phyloP scores from a whole-genome alignment of 2,329 filamentous ascomycete species.

The Diaporthe vaccinii region DNA sequence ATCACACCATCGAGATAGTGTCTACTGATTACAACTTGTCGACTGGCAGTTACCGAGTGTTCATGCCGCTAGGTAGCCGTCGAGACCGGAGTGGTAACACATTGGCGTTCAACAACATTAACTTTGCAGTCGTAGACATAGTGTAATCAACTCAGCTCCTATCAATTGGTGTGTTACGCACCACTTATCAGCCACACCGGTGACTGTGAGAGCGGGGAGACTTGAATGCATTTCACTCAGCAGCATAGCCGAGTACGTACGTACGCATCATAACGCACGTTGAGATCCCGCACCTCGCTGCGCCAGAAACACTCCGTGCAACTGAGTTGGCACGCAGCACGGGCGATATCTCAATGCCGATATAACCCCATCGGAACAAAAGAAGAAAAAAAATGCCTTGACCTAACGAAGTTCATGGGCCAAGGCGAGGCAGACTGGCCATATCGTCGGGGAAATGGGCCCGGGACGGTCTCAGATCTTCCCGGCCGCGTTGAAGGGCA shows the following conservation, averaged over 20 bases:
- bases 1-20: background rate
- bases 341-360: background rate
- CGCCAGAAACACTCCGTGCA: background rate
- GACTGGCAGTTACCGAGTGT: background rate
- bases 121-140: background rate
- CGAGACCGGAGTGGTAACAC: too few species aligned
- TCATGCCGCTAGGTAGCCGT: background rate
- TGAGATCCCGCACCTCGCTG: background rate
- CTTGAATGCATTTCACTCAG: background rate
- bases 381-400: background rate
- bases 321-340: background rate
- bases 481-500: constrained; percentile 1
- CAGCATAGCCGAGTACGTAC: background rate
- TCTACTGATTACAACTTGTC: background rate
- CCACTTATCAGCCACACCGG: background rate
- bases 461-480: constrained; percentile 12
- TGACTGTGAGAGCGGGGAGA: background rate
- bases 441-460: background rate
- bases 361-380: background rate
- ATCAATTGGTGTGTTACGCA: background rate
- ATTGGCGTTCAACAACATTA: background rate
- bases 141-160: background rate
- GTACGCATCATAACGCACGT: background rate
- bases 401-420: constrained; percentile 7
- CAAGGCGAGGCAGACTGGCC: constrained; percentile 29